Evolutionary conservation across 495 filamentous ascomycete genomes (phyloP).

Genomic region (Penicillium subrubescens): DNA sequence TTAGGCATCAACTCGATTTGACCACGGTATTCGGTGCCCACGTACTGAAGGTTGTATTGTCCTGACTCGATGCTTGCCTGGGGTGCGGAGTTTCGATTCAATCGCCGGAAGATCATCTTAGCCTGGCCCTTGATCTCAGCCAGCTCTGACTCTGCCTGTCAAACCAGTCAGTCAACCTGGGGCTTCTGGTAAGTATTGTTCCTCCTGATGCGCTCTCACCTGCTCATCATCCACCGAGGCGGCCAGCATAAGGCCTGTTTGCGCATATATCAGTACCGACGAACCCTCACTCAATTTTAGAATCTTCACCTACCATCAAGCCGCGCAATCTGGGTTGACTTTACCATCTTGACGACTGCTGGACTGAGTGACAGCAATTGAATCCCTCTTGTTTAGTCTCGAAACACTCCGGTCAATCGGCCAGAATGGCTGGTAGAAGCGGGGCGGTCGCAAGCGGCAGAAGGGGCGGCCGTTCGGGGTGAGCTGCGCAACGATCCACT

Average conservation of each 20-base stretch:
- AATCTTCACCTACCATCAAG: constrained; percentile 73
- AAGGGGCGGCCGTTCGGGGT: constrained; percentile 21
- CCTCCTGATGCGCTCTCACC: constrained; percentile 37
- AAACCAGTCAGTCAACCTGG: constrained; percentile 4
- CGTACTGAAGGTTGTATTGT: constrained; percentile 84
- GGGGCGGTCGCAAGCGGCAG: constrained; percentile 44
- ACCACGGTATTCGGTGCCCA: constrained; percentile 7
- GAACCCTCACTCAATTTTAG: neutral
- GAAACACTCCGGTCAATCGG: constrained; percentile 15
- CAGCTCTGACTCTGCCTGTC: constrained; percentile 71
- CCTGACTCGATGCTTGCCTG: constrained; percentile 91
- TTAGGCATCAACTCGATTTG: constrained; percentile 9
- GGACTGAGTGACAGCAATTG: neutral
- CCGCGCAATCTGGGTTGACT: constrained; percentile 90
- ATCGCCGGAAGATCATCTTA: constrained; percentile 82
- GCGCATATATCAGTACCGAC: constrained; percentile 28
- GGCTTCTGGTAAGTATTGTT: neutral
- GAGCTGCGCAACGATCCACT: constrained; percentile 10
- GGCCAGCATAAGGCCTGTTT: constrained; percentile 84
- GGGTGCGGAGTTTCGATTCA: constrained; percentile 84
- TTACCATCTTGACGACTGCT: constrained; percentile 68
- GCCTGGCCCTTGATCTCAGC: constrained; percentile 86
- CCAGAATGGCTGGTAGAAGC: constrained; percentile 36
- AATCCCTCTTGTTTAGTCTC: constrained; percentile 18
- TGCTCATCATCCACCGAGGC: constrained; percentile 93